These are phyloP conservation scores for Penicillium hesseltinei DNA, from an alignment of 2,329 filamentous ascomycete genomes.

Conservation along the genomic window DNA sequence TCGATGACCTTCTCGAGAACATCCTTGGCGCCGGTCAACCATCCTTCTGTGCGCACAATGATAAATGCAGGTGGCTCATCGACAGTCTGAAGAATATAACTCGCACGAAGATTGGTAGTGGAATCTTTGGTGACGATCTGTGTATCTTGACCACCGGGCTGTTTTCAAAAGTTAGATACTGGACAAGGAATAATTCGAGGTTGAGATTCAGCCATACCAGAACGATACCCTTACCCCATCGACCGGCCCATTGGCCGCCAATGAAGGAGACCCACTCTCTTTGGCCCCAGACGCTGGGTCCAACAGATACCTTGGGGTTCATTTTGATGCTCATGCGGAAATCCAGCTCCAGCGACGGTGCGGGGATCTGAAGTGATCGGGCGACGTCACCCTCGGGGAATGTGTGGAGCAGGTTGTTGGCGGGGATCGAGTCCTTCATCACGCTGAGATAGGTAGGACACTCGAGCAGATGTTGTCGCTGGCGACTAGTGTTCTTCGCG, in stretches of 20 bases:
- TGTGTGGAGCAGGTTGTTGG: conserved; percentile 51
- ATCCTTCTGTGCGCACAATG: conserved; percentile 47
- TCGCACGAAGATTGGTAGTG: conserved; percentile 46
- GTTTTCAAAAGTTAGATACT: not conserved
- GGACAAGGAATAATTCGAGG: not conserved
- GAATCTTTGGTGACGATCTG: conserved; percentile 50
- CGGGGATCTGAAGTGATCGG: conserved; percentile 48
- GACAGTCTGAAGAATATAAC: conserved; percentile 50
- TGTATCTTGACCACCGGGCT: conserved; percentile 53
- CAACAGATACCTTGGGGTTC: conserved; percentile 51
- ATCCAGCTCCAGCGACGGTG: conserved; percentile 50
- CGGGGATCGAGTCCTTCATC: conserved; percentile 53
- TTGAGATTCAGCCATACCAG: conserved; percentile 37
- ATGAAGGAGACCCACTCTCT: conserved; percentile 53
- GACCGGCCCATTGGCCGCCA: conserved; percentile 52
- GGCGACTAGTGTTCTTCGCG: conserved; percentile 52
- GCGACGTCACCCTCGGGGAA: conserved; percentile 52
- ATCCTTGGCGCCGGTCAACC: conserved; percentile 50
- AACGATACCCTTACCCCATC: conserved; percentile 53
- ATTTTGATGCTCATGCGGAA: conserved; percentile 55
- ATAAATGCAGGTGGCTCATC: conserved; percentile 53
- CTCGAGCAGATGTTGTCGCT: conserved; percentile 50
- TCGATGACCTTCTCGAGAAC: conserved; percentile 50
- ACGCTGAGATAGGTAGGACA: conserved; percentile 52
- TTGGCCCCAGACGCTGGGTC: conserved; percentile 49